These are phyloP conservation scores for Aspergillus pseudotamarii DNA, from an alignment of 2,329 filamentous ascomycete genomes.

Conservation along the genomic window DNA sequence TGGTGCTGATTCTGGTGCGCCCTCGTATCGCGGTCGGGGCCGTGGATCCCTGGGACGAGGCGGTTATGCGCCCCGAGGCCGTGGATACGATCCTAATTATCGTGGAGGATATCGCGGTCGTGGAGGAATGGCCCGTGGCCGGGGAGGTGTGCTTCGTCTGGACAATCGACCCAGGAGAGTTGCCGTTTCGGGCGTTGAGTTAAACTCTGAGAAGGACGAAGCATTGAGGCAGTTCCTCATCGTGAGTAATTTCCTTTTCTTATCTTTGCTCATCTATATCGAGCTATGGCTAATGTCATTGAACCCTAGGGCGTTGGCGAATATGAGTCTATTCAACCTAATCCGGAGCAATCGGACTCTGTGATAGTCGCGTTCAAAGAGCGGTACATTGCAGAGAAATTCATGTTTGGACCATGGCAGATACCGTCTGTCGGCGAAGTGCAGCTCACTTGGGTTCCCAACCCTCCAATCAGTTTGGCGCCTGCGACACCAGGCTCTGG, in stretches of 20 bases:
- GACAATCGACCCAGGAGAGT: constrained; percentile 62
- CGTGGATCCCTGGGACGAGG: constrained; percentile 43
- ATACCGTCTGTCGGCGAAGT: constrained; percentile 58
- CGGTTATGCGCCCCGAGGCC: constrained; percentile 42
- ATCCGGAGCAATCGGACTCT: constrained; percentile 42
- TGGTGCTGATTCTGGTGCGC: constrained; percentile 31
- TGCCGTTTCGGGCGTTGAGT: constrained; percentile 52
- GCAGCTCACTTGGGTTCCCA: constrained; percentile 58
- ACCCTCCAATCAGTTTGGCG: constrained; percentile 32
- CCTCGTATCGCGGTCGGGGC: constrained; percentile 41
- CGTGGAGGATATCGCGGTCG: constrained; percentile 48
- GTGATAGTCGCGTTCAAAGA: constrained; percentile 52
- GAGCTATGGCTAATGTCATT: constrained; percentile 15
- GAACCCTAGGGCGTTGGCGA: constrained; percentile 47
- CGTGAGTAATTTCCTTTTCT: constrained; percentile 34
- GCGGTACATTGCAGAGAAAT: constrained; percentile 57
- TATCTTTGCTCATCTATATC: constrained; percentile 11
- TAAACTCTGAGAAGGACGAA: constrained; percentile 56
- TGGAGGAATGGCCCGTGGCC: constrained; percentile 40
- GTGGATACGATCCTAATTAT: constrained; percentile 44
- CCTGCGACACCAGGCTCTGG: constrained; percentile 15
- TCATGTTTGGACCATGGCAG: constrained; percentile 50
- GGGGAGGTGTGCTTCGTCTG: constrained; percentile 57
- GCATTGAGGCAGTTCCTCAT: constrained; percentile 60
- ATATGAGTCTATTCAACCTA: constrained; percentile 49